A percentile compares a stretch with the other conserved stretches of the same genome.
phyloP scores from a whole-genome alignment of 768 basidiomycete genomes.

The Amanita molliuscula region DNA sequence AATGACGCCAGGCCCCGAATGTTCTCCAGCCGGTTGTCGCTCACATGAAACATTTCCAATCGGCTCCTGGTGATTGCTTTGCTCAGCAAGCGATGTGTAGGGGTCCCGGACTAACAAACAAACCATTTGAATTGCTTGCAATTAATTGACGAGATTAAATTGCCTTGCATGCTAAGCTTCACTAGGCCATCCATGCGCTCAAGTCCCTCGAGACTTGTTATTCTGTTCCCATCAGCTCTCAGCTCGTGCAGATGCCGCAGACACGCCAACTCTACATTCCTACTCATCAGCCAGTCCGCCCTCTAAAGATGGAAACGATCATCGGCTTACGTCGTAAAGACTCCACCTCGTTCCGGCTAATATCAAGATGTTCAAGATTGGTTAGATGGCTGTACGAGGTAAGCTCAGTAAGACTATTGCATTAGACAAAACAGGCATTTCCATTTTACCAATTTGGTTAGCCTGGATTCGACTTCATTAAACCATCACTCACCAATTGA shows the following conservation, averaged over 20 bases:
- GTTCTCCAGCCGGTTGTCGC: conserved; percentile 57
- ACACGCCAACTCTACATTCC: conserved; percentile 62
- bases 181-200: conserved; percentile 71
- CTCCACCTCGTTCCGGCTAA: conserved; percentile 84
- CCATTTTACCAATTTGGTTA: conserved; percentile 7
- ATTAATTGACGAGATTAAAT: conserved; percentile 55
- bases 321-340: conserved; percentile 68
- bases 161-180: conserved; percentile 75
- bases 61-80: conserved; percentile 30
- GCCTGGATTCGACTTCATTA: conserved; percentile 9
- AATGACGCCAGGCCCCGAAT: conserved; percentile 53
- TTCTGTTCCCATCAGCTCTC: conserved; percentile 79
- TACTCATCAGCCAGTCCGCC: conserved; percentile 3
- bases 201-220: conserved; percentile 65
- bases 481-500: conserved; percentile 48
- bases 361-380: conserved; percentile 83
- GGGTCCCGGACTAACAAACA: conserved; percentile 15
- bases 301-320: conserved; percentile 2
- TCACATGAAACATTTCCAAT: conserved; percentile 76
- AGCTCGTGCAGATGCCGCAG: conserved; percentile 83
- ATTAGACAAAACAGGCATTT: conserved; percentile 6
- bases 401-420: conserved; percentile 63
- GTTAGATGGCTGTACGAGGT: conserved; percentile 84
- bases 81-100: conserved; percentile 9
- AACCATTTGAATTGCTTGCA: conserved; percentile 60